Evolutionary conservation across 345 rosid genomes (phyloP), one percentile per base, ranked within the genome.

Genomic region (Microcos paniculata): DNA sequence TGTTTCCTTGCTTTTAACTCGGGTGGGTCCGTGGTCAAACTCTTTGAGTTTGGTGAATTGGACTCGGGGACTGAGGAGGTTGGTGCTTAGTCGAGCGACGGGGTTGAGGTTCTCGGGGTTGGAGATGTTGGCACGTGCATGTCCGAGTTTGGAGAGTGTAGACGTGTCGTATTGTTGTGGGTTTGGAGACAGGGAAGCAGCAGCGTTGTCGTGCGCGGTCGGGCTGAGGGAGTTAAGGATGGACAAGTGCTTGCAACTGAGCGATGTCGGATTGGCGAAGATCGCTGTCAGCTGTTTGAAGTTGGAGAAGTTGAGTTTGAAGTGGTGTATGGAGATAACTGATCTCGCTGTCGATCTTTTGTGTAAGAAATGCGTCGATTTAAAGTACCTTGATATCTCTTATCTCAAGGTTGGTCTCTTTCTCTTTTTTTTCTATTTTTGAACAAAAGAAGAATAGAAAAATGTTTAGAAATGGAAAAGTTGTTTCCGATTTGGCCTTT

Each of bases 301-400:
- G 42, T 78, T 95, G 74, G 92, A 89, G 80, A 90, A 78, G 80
- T 66, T 93, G 72, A 91, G 99, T 82, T 82, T 95, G 90, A 95
- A 90, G 75, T 95, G 99, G 99, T 95, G 99, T 74, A 80, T 93
- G 92, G 92, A 95, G 91, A 90, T 93, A 65, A 82, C 91, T 43
- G 96, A 93, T 84, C 74, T 93, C 15, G 96, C 94, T 52, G 79
- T 95, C 63, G 94, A 93, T 83, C 93, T 95, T 70, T 83, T 95
- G 85, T 90, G 94, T 82, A 91, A 89, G 82, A 95, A 93, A 75
- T 89, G 96, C 70, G 19, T 48, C 11, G 82, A 65, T 10, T 83
- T 95, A 87, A 95, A 77, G 77, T 78, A 77, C 75, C 94, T 93
- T 52, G 97, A 95, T 72, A 70, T 93, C 63, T 95, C 99, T 14